Percentiles rank a stretch among this genome's conserved stretches.
These are phyloP conservation scores for Gaultheria prostrata DNA, from an alignment of 148 eudicot genomes.

Conservation along the genomic window DNA sequence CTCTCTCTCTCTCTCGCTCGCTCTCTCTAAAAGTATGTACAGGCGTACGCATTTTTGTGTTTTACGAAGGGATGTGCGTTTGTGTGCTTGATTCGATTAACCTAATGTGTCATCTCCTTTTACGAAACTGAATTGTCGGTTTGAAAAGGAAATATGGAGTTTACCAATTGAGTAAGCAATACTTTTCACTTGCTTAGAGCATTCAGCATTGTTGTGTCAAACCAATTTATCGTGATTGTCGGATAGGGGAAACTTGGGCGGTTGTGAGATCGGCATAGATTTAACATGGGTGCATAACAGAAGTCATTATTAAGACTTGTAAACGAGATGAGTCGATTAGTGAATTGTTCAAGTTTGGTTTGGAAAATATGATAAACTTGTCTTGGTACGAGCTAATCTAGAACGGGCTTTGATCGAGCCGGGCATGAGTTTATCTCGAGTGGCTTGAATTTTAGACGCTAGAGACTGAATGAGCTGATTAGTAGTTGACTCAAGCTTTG, in stretches of 20 bases:
- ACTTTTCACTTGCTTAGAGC: too few relatives aligned
- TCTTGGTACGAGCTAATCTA: not conserved
- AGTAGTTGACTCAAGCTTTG: not conserved
- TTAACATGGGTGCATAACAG: not conserved
- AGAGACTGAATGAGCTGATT: not conserved
- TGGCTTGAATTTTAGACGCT: not conserved
- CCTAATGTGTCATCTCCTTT: not conserved
- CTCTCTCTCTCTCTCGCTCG: constrained; percentile 16
- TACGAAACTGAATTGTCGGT: not conserved
- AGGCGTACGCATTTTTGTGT: too few relatives aligned
- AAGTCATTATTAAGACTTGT: not conserved
- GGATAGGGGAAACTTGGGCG: not conserved
- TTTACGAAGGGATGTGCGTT: not conserved
- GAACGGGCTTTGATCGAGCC: not conserved
- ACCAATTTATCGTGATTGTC: not conserved
- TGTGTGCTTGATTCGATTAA: not conserved
- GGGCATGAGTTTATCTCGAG: not conserved
- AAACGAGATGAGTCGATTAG: not conserved
- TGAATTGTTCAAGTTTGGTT: not conserved
- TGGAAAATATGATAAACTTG: not conserved
- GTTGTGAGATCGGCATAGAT: not conserved
- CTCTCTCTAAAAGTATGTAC: not conserved
- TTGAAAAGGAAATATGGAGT: too few relatives aligned
- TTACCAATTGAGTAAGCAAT: too few relatives aligned
- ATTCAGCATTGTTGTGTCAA: too few relatives aligned